Evolutionary conservation across 2,329 filamentous ascomycete species (phyloP).

Genomic region (Sporothrix inflata): DNA sequence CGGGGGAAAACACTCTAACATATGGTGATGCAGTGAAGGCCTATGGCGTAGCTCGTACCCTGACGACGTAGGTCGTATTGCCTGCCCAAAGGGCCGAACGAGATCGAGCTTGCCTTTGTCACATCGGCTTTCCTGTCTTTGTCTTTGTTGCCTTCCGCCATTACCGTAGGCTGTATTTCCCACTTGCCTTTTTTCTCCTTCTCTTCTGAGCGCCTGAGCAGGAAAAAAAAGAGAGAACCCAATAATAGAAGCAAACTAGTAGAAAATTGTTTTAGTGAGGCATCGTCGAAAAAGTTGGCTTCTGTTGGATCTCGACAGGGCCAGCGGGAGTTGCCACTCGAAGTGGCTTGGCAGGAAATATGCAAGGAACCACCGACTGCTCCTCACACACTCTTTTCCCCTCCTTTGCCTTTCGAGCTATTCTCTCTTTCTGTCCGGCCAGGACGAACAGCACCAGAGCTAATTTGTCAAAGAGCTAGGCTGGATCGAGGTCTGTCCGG

Average conservation of each 20-base stretch:
- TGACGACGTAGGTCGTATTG: neutral
- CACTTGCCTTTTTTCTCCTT: neutral
- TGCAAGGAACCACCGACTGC: slow-evolving; percentile 22
- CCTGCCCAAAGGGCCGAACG: neutral
- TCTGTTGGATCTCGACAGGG: slow-evolving; percentile 6
- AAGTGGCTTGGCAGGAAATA: slow-evolving; percentile 20
- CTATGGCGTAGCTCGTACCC: neutral
- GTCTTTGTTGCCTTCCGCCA: slow-evolving; percentile 1
- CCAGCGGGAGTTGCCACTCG: slow-evolving; percentile 25
- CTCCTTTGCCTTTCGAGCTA: neutral
- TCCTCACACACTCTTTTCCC: neutral
- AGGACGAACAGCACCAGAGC: neutral
- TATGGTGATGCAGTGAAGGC: neutral
- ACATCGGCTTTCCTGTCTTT: neutral
- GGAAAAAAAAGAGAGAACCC: slow-evolving; percentile 2
- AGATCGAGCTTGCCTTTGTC: neutral
- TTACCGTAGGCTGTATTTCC: neutral
- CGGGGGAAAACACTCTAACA: neutral
- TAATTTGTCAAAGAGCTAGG: slow-evolving; percentile 12
- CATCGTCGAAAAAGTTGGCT: neutral
- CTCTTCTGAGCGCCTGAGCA: neutral
- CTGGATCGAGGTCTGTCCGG: slow-evolving; percentile 7
- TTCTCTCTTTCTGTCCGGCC: neutral
- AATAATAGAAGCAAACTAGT: slow-evolving; percentile 18
- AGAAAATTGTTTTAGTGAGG: neutral